Evolutionary conservation across 805 yeast species (phyloP).

Genomic region (Limtongozyma cylindracea): DNA sequence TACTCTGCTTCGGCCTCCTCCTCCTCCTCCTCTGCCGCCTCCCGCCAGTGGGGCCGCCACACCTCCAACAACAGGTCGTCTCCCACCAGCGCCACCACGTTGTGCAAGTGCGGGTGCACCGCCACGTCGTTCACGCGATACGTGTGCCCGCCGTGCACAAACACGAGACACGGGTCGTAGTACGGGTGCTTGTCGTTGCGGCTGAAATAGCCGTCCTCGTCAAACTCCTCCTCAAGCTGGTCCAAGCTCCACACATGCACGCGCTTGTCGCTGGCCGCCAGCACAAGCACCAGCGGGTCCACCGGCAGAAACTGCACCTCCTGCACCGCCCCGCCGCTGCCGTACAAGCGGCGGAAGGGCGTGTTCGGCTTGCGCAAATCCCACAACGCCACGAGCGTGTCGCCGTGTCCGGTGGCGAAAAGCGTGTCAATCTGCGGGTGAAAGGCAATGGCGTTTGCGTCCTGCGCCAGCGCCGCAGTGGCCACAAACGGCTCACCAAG

Average conservation of each 20-base stretch:
- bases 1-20: slow-evolving; percentile 4
- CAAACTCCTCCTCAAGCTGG: slow-evolving; percentile 25
- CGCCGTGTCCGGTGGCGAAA: slow-evolving; percentile 59
- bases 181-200: slow-evolving; percentile 25
- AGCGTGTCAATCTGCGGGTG: slow-evolving; percentile 27
- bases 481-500: slow-evolving; percentile 15
- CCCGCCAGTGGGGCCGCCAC: slow-evolving; percentile 40
- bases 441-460: slow-evolving; percentile 40
- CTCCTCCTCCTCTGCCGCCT: slow-evolving; percentile 9
- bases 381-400: slow-evolving; percentile 47
- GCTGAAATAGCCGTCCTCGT: slow-evolving; percentile 5
- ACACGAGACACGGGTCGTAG: slow-evolving; percentile 53
- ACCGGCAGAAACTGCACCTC: slow-evolving; percentile 21
- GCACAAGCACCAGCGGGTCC: slow-evolving; percentile 24
- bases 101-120: too few species aligned
- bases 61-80: slow-evolving; percentile 57
- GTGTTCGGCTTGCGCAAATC: slow-evolving; percentile 37
- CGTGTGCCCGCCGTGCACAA: slow-evolving; percentile 78
- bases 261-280: slow-evolving; percentile 40
- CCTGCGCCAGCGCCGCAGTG: slow-evolving; percentile 11
- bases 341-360: slow-evolving; percentile 40
- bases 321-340: slow-evolving; percentile 23
- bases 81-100: too few species aligned
- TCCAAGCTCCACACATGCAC: slow-evolving; percentile 54
- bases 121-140: slow-evolving; percentile 38